Percentiles rank a stretch among this genome's conserved stretches.
Evolutionary conservation across 2,329 filamentous ascomycete genomes (phyloP).

Genomic region (Aspergillus sp.): DNA sequence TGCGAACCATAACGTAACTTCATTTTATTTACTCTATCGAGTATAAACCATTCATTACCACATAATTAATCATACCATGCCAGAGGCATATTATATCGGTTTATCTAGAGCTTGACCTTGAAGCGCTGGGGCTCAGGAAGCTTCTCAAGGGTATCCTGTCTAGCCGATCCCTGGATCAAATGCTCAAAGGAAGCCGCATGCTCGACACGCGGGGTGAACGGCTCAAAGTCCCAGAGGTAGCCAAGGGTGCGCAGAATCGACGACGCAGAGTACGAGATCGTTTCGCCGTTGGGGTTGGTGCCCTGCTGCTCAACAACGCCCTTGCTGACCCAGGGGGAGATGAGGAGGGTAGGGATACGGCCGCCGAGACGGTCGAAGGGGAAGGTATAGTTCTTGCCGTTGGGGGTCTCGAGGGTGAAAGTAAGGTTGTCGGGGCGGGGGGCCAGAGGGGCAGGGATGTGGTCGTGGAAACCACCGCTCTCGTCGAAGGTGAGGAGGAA

Average conservation of each 20-base stretch:
- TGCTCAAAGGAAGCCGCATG: slow-evolving; percentile 31
- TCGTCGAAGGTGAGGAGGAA: slow-evolving; percentile 41
- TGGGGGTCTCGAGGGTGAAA: slow-evolving; percentile 32
- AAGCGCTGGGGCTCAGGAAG: slow-evolving; percentile 20
- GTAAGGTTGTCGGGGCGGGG: slow-evolving; percentile 33
- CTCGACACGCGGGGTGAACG: slow-evolving; percentile 30
- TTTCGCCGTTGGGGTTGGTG: slow-evolving; percentile 19
- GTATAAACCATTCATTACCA: too few relatives aligned
- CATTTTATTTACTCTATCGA: too few relatives aligned
- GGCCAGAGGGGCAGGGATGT: slow-evolving; percentile 36
- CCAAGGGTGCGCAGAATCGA: slow-evolving; percentile 32
- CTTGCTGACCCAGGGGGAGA: slow-evolving; percentile 32
- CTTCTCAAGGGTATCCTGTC: slow-evolving; percentile 23
- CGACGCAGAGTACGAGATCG: slow-evolving; percentile 28
- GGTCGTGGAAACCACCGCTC: slow-evolving; percentile 40
- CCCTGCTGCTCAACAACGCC: slow-evolving; percentile 33
- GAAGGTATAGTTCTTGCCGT: slow-evolving; percentile 28
- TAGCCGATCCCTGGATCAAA: slow-evolving; percentile 19
- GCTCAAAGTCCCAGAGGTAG: slow-evolving; percentile 37
- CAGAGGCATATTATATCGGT: background rate
- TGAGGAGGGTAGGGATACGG: slow-evolving; percentile 30
- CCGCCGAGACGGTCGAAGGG: slow-evolving; percentile 30
- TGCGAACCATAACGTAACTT: too few relatives aligned
- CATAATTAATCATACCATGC: too few relatives aligned
- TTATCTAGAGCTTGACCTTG: background rate